A percentile compares a stretch with the other conserved stretches of the same genome.
phyloP scores from a whole-genome alignment of 2,329 filamentous ascomycete species.

The Trichoderma lentiforme region DNA sequence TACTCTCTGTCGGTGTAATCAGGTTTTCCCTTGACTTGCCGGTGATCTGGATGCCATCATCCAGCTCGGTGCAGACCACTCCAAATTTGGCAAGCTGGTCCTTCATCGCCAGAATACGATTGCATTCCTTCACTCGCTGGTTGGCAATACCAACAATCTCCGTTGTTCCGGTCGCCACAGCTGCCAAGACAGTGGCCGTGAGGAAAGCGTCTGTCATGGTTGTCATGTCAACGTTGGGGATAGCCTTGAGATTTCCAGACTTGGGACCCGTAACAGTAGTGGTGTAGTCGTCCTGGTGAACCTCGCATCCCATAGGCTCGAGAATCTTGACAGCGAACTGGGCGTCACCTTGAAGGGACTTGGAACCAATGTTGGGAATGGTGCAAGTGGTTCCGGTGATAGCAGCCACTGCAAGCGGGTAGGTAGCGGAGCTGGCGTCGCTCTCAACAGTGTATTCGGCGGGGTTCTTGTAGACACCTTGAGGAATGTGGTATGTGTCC shows the following conservation, averaged over 20 bases:
- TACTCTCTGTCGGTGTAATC: conserved; percentile 56
- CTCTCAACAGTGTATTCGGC: conserved; percentile 88
- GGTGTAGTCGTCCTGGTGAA: conserved; percentile 77
- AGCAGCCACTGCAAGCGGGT: conserved; percentile 88
- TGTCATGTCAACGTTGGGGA: conserved; percentile 92
- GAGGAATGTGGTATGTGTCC: conserved; percentile 91
- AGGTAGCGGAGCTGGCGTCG: conserved; percentile 95
- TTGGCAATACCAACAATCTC: conserved; percentile 93
- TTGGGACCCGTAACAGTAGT: conserved; percentile 92
- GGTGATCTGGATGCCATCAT: conserved; percentile 83
- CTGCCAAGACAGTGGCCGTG: conserved; percentile 88
- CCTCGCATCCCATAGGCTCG: conserved; percentile 86
- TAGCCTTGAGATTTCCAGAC: conserved; percentile 66
- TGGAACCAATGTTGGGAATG: conserved; percentile 90
- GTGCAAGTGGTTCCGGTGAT: conserved; percentile 96
- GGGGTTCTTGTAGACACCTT: conserved; percentile 79
- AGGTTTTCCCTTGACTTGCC: conserved; percentile 50
- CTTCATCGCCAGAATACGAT: conserved; percentile 93
- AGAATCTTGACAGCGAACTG: conserved; percentile 89
- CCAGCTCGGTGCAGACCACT: conserved; percentile 78
- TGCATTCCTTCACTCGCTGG: conserved; percentile 96
- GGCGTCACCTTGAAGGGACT: conserved; percentile 90
- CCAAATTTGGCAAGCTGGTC: conserved; percentile 93
- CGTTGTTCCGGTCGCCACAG: conserved; percentile 79
- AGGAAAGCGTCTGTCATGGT: conserved; percentile 99